Conservation (phyloP, 106 monocot species). For the Apostasia shenzhenica region DNA sequence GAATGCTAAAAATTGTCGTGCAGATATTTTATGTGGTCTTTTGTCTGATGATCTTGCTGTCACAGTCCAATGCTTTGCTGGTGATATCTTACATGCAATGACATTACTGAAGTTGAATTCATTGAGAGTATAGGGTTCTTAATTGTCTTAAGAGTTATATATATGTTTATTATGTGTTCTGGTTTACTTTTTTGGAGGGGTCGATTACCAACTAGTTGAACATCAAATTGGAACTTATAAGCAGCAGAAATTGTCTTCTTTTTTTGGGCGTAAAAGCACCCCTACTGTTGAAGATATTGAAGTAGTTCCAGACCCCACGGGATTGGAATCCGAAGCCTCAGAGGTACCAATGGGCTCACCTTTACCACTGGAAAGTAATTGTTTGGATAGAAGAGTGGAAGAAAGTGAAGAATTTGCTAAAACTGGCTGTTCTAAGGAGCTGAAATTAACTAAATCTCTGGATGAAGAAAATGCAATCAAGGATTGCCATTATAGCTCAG, state of each 20-base stretch:
- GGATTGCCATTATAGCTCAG: constrained; percentile 13
- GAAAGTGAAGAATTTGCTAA: constrained; percentile 12
- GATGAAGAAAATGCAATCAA: constrained; percentile 18
- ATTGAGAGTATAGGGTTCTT: too few species aligned
- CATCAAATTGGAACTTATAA: constrained; percentile 28
- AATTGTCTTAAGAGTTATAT: background rate
- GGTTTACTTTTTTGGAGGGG: constrained; percentile 32
- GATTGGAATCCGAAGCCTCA: constrained; percentile 18
- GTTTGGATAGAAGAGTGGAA: background rate
- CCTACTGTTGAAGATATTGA: constrained; percentile 22
- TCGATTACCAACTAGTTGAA: constrained; percentile 60
- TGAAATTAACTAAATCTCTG: constrained; percentile 14
- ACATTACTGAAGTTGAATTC: background rate
- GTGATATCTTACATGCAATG: too few species aligned
- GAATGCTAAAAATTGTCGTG: too few species aligned
- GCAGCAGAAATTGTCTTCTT: constrained; percentile 69
- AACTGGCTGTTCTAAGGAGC: constrained; percentile 9
- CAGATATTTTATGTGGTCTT: too few species aligned
- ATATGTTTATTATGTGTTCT: background rate
- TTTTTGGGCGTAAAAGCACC: constrained; percentile 43
- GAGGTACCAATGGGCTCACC: constrained; percentile 5
- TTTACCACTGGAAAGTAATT: constrained; percentile 6
- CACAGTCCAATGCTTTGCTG: too few species aligned
- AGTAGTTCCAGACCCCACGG: background rate
- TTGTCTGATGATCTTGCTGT: too few species aligned